Percentiles rank a stretch among this genome's conserved stretches.
Evolutionary conservation across 1,139 yeast species (phyloP).

Genomic region (Geotrichum reessii): DNA sequence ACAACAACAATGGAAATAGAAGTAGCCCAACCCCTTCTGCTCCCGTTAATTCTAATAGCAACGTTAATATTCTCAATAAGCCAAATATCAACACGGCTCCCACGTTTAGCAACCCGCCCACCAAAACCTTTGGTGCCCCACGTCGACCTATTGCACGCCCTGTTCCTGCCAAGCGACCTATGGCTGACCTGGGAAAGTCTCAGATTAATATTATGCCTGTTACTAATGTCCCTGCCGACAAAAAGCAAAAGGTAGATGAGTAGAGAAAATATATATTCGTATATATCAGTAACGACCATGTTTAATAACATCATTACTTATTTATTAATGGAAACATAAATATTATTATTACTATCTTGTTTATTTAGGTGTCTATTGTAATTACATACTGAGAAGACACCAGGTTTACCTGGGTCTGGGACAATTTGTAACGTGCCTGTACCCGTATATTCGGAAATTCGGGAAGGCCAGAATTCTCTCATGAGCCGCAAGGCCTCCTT

Average conservation of each 20-base stretch:
- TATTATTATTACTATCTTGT: too few relatives aligned
- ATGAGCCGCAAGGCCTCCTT: too few relatives aligned
- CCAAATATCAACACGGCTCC: neutral
- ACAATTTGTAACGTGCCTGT: too few relatives aligned
- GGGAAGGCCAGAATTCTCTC: too few relatives aligned
- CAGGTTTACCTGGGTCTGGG: too few relatives aligned
- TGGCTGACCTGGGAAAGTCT: slow-evolving; percentile 7
- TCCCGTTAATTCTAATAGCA: neutral
- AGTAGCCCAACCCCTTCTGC: neutral
- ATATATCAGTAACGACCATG: neutral
- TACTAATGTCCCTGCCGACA: neutral
- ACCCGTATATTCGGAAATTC: too few relatives aligned
- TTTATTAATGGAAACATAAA: neutral
- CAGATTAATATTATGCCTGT: slow-evolving; percentile 2
- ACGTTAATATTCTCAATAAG: neutral
- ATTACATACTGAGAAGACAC: too few relatives aligned
- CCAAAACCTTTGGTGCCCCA: neutral
- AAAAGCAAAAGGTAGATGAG: slow-evolving; percentile 5
- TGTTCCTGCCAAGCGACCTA: slow-evolving; percentile 1
- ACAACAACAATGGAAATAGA: neutral
- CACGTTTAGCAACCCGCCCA: neutral
- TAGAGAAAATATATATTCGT: too few relatives aligned
- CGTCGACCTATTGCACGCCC: neutral
- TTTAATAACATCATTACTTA: neutral
- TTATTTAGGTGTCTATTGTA: too few relatives aligned